Percentiles rank a stretch among this genome's conserved stretches.
phyloP scores from a whole-genome alignment of 371 early-diverging fungal species.

The Circinella umbellata region DNA sequence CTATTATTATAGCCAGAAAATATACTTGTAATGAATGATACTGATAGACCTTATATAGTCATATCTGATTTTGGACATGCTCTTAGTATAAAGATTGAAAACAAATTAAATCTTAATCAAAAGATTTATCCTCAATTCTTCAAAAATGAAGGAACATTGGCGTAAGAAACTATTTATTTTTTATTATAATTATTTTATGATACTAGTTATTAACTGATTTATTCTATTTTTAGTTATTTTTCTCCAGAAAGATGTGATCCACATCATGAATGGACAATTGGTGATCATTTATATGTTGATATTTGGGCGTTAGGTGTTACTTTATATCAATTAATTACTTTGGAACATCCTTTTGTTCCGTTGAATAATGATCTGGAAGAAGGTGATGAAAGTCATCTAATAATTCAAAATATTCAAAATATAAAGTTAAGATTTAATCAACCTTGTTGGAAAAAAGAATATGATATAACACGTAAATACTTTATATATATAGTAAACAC shows the following conservation, averaged over 20 bases:
- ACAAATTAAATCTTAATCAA: not conserved
- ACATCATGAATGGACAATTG: not conserved
- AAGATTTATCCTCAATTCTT: no score
- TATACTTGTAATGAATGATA: slow-evolving; percentile 6
- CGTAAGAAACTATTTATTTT: slow-evolving; percentile 2
- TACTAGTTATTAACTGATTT: no score
- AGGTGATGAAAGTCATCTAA: no score
- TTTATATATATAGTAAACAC: no score
- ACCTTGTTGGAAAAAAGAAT: not conserved
- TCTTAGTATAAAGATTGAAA: not conserved
- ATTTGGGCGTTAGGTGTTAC: slow-evolving; percentile 14
- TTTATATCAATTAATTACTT: slow-evolving; percentile 9
- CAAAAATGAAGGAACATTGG: not conserved
- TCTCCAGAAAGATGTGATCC: not conserved
- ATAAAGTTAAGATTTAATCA: not conserved
- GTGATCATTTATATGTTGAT: not conserved
- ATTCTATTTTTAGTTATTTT: not conserved
- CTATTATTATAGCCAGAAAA: slow-evolving; percentile 9
- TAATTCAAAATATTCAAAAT: not conserved
- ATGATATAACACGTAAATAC: no score
- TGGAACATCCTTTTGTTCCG: slow-evolving; percentile 2
- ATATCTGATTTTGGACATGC: slow-evolving; percentile 15
- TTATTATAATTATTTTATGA: no score
- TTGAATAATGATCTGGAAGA: no score
- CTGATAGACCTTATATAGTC: not conserved